Evolutionary conservation across 306 rosid species (phyloP), one percentile per base, ranked within the genome.

Genomic region (Rosa chinensis): DNA sequence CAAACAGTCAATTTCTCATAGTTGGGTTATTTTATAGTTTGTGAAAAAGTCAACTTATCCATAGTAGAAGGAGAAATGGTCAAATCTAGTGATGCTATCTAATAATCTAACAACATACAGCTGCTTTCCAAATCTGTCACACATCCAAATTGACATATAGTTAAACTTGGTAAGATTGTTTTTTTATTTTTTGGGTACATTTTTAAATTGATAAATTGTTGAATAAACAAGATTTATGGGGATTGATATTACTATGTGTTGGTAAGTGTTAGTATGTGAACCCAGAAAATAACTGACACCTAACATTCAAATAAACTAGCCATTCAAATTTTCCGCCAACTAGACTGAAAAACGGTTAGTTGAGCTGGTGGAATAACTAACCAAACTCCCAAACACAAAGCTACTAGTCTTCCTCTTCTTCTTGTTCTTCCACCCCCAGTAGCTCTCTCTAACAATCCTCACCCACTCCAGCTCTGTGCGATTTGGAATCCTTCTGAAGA

Each of bases 381-480:
- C 49, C 17, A 77, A 59, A 28, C 69, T 23, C 40, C 75, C 43
- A 21, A 10, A 52, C 63, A 10, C 21, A 48, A 64, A 88, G 76
- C 90, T 81, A 83, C 89, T 43, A 47, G 85, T 88, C 92, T 75
- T 52, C 74, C 11, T 47, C 37, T 42, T 67, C 11, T 35, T 23
- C 14, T 70, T 35, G 6, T 28, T 56, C 55, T 68, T 49, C 70
- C 76, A 39, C 20, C 61, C 58, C 74, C 50, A 48, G 42, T 32
- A 66, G 68, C 45, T 43, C 48, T 21, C 16, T 23, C 8, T 13
- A 28, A 39, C 58, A 25, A 45, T 37, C 40, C 18, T 5, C 48
- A 49, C 74, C 45, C 7, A 9, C 53, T 52, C 43, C 40, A 20
- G 14, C 45, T 66, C 56, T 59, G 25, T 6, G 9, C 3, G 50